Conservation (phyloP, 192 early-diverging fungal genomes). For the Entophlyctis helioformis region DNA sequence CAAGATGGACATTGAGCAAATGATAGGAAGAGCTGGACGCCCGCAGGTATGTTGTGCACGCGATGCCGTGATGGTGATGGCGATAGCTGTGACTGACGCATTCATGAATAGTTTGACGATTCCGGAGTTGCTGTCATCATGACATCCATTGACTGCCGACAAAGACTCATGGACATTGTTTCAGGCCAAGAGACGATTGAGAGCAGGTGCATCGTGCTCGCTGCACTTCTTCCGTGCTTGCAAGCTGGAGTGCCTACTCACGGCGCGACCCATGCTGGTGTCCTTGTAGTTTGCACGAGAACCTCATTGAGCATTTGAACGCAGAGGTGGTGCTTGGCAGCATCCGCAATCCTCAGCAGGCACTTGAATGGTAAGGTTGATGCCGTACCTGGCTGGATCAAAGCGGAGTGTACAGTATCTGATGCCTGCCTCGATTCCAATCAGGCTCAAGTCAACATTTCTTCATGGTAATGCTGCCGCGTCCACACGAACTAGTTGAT, state of each 20-base stretch:
- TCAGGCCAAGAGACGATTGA: constrained; percentile 48
- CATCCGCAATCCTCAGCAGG: constrained; percentile 20
- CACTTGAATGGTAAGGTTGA: constrained; percentile 30
- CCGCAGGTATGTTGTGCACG: constrained; percentile 45
- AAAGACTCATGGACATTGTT: constrained; percentile 43
- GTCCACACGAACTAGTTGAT: too few relatives aligned
- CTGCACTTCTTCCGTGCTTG: too few relatives aligned
- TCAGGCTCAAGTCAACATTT: constrained; percentile 40
- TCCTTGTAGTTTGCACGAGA: constrained; percentile 32
- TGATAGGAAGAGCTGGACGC: constrained; percentile 63
- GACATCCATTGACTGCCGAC: constrained; percentile 22
- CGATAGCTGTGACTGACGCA: too few relatives aligned
- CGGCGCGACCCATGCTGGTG: too few relatives aligned
- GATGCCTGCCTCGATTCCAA: too few relatives aligned
- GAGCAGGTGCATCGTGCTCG: too few relatives aligned
- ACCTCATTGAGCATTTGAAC: constrained; percentile 51
- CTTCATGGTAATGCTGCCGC: constrained; percentile 40
- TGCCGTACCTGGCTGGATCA: too few relatives aligned
- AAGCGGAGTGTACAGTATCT: too few relatives aligned
- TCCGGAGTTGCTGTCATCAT: constrained; percentile 56
- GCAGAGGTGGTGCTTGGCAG: constrained; percentile 30
- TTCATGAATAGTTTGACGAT: constrained; percentile 54
- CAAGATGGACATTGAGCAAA: constrained; percentile 56
- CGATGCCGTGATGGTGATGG: too few relatives aligned
- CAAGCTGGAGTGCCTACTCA: too few relatives aligned